Evolutionary conservation across 371 early-diverging fungal species (phyloP).

Genomic region (Mortierella sp.): DNA sequence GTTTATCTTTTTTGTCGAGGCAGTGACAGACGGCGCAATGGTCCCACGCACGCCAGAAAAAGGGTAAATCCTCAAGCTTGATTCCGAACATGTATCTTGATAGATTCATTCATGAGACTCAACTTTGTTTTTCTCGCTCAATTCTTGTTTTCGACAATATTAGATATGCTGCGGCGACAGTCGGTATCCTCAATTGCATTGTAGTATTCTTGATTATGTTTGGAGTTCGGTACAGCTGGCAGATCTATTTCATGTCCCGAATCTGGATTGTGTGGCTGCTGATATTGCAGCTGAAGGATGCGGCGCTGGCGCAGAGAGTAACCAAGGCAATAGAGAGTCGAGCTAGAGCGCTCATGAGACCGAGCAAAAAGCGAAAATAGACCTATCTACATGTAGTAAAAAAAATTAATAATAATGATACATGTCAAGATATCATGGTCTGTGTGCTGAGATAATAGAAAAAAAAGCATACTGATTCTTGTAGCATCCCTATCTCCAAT

Average conservation of each 20-base stretch:
- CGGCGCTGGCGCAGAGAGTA: conserved; percentile 17
- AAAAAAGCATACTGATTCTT: no score
- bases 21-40: conserved; percentile 68
- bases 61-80: conserved; percentile 19
- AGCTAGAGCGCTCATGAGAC: conserved; percentile 13
- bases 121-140: background rate
- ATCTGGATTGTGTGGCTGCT: conserved; percentile 51
- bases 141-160: background rate
- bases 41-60: conserved; percentile 65
- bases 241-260: conserved; percentile 51
- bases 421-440: no score
- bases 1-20: conserved; percentile 72
- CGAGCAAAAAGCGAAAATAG: conserved; percentile 46
- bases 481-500: no score
- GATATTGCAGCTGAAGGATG: conserved; percentile 45
- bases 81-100: background rate
- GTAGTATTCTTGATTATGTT: conserved; percentile 38
- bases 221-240: conserved; percentile 56
- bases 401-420: no score
- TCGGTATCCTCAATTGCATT: conserved; percentile 40
- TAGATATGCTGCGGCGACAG: conserved; percentile 44
- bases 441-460: no score
- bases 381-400: background rate
- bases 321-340: conserved; percentile 19
- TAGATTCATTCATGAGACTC: no score